phyloP scores from a whole-genome alignment of 1,284 basidiomycete species.

The Flammula alnicola region DNA sequence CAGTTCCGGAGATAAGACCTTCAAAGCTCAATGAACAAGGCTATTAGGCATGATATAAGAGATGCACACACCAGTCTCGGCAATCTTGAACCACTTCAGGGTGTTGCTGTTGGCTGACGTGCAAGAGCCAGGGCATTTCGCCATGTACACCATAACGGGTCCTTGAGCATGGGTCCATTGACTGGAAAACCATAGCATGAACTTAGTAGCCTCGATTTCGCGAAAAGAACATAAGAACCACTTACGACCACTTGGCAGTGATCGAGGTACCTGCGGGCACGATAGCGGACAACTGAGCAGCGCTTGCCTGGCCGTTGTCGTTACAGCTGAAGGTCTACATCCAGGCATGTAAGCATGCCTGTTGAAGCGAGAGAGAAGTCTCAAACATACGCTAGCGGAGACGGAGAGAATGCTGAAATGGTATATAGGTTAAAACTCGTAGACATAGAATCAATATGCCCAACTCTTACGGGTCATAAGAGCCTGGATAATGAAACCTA shows the following conservation, averaged over 20 bases:
- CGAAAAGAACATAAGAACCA: slow-evolving; percentile 2
- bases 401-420: slow-evolving; percentile 28
- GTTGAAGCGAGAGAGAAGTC: not conserved
- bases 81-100: slow-evolving; percentile 45
- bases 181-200: slow-evolving; percentile 10
- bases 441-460: not conserved
- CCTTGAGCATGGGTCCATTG: slow-evolving; percentile 42
- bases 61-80: slow-evolving; percentile 27
- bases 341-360: slow-evolving; percentile 29
- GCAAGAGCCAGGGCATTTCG: slow-evolving; percentile 37
- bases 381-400: slow-evolving; percentile 20
- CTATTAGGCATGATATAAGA: not conserved
- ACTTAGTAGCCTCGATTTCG: too few relatives aligned
- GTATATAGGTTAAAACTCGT: too few relatives aligned
- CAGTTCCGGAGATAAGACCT: slow-evolving; percentile 37
- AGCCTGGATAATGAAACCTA: slow-evolving; percentile 21
- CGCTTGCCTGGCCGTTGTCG: slow-evolving; percentile 37
- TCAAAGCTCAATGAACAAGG: not conserved
- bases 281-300: slow-evolving; percentile 36
- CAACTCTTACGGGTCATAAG: slow-evolving; percentile 33
- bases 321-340: slow-evolving; percentile 44
- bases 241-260: slow-evolving; percentile 46
- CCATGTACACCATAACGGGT: slow-evolving; percentile 44
- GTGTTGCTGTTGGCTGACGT: slow-evolving; percentile 34
- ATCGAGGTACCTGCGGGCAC: slow-evolving; percentile 45